phyloP scores from a whole-genome alignment of 805 yeast species.

The Ogataea ganodermae region DNA sequence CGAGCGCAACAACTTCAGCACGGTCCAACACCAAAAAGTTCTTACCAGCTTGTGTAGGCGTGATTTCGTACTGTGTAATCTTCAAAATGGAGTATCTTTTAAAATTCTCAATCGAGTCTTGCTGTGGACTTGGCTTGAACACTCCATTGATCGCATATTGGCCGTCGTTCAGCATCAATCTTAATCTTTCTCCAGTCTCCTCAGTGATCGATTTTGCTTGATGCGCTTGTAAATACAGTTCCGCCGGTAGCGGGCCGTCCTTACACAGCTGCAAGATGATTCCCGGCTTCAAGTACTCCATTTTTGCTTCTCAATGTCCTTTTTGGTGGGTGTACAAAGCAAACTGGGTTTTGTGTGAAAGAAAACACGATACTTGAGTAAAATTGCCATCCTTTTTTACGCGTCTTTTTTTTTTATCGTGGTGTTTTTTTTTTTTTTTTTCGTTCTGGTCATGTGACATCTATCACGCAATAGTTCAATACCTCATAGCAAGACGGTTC shows the following conservation, averaged over 20 bases:
- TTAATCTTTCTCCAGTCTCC: slow-evolving; percentile 43
- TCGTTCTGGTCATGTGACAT: not conserved
- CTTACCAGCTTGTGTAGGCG: slow-evolving; percentile 31
- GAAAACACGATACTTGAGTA: not conserved
- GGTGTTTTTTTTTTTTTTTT: slow-evolving; percentile 2
- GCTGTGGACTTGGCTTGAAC: slow-evolving; percentile 46
- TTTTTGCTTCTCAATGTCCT: not conserved
- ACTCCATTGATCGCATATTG: slow-evolving; percentile 51
- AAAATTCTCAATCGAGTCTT: slow-evolving; percentile 32
- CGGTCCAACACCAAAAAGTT: slow-evolving; percentile 31
- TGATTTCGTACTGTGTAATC: slow-evolving; percentile 27
- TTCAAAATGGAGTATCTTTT: slow-evolving; percentile 27
- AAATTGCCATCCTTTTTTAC: slow-evolving; percentile 7
- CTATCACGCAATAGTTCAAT: not conserved
- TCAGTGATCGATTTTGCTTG: slow-evolving; percentile 37
- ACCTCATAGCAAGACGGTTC: not conserved
- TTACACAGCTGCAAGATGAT: slow-evolving; percentile 26
- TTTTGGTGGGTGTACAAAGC: not conserved
- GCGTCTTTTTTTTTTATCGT: no score
- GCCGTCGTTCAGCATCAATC: slow-evolving; percentile 56
- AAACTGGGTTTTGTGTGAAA: not conserved
- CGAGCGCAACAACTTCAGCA: slow-evolving; percentile 37
- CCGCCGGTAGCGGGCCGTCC: slow-evolving; percentile 22
- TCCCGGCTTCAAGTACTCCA: slow-evolving; percentile 24
- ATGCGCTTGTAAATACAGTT: slow-evolving; percentile 33